Evolutionary conservation across 2,329 filamentous ascomycete genomes (phyloP).

Genomic region (Penicillium sp.): DNA sequence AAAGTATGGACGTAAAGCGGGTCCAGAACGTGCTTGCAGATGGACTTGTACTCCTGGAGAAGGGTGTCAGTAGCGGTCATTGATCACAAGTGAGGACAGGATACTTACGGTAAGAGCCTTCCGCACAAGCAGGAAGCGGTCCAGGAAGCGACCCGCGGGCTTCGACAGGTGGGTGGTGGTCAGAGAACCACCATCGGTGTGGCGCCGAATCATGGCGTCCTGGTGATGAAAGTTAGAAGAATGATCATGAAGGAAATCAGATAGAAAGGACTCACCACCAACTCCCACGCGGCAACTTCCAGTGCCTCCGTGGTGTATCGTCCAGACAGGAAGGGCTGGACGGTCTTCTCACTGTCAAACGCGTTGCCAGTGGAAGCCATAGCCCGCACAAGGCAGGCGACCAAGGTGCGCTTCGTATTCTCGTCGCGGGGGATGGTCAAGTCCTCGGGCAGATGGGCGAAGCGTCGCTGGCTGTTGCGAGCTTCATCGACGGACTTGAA

Average conservation of each 20-base stretch:
- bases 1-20: neutral
- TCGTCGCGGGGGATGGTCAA: too few relatives aligned
- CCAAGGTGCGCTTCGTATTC: too few relatives aligned
- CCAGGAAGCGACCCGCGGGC: neutral
- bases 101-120: neutral
- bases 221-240: neutral
- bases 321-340: neutral
- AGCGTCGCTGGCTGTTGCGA: too few relatives aligned
- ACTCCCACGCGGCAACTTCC: neutral
- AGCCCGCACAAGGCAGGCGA: too few relatives aligned
- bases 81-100: neutral
- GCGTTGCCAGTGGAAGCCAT: too few relatives aligned
- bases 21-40: conserved; percentile 1
- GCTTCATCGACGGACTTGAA: too few relatives aligned
- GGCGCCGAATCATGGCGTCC: neutral
- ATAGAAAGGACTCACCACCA: conserved; percentile 2
- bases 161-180: neutral
- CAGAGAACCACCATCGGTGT: neutral
- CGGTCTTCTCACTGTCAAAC: too few relatives aligned
- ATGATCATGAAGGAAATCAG: neutral
- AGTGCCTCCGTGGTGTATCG: neutral
- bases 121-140: neutral
- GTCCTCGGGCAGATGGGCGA: too few relatives aligned
- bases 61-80: neutral
- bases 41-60: neutral